phyloP scores from a whole-genome alignment of 1,284 basidiomycete species.

The Pyrrhoderma lamaoense region DNA sequence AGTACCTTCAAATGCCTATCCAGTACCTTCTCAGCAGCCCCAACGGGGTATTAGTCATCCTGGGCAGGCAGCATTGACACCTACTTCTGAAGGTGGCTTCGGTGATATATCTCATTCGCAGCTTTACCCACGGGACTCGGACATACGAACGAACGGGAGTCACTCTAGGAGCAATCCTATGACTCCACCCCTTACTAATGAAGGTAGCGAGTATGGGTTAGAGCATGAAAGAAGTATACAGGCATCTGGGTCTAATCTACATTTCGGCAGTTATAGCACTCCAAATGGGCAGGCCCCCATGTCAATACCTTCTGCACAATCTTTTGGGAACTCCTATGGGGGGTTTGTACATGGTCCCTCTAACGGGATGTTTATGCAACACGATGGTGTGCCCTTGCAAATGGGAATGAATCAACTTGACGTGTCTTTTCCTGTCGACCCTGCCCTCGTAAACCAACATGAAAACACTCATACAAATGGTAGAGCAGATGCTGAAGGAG shows the following conservation, averaged over 20 bases:
- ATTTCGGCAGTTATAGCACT: neutral
- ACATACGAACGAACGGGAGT: neutral
- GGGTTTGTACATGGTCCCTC: neutral
- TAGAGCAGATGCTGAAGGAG: too few relatives aligned
- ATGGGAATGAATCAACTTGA: conserved; percentile 6
- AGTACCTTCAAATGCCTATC: conserved; percentile 1
- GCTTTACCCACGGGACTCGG: conserved; percentile 2
- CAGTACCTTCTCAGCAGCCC: neutral
- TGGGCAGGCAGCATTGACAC: neutral
- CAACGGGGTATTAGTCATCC: neutral
- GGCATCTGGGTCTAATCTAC: too few relatives aligned
- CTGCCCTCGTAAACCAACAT: neutral
- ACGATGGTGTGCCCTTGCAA: neutral
- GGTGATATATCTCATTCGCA: neutral
- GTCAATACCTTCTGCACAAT: neutral
- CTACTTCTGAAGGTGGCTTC: neutral
- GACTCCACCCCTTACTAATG: conserved; percentile 11
- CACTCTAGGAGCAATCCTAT: neutral
- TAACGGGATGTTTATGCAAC: neutral
- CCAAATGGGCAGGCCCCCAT: neutral
- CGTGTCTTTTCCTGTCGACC: conserved; percentile 13
- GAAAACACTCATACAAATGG: too few relatives aligned
- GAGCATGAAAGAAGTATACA: too few relatives aligned
- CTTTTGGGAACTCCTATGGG: neutral
- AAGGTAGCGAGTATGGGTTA: neutral